These are phyloP conservation scores for Kwoniella pini DNA, from an alignment of 768 basidiomycete species.

Conservation along the genomic window DNA sequence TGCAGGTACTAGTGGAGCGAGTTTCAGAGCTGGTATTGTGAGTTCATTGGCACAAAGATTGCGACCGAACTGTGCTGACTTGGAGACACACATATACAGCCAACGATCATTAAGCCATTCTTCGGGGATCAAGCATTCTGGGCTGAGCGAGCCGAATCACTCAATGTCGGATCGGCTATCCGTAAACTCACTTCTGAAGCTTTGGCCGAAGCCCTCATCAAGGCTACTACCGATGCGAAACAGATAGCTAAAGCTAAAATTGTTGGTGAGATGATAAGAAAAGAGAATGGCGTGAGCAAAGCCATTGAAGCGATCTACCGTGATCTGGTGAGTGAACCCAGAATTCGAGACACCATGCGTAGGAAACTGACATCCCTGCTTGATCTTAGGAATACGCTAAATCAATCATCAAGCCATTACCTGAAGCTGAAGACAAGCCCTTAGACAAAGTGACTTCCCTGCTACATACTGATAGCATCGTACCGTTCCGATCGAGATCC, in stretches of 20 bases:
- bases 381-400: conserved; percentile 73
- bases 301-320: conserved; percentile 96
- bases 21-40: conserved; percentile 63
- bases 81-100: conserved; percentile 49
- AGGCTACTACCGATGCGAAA: conserved; percentile 82
- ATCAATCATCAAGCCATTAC: conserved; percentile 70
- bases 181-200: conserved; percentile 79
- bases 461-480: conserved; percentile 10
- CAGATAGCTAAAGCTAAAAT: conserved; percentile 82
- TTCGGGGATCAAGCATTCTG: conserved; percentile 98
- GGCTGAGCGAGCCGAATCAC: conserved; percentile 95
- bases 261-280: conserved; percentile 83
- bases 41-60: conserved; percentile 64
- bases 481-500: conserved; percentile 9
- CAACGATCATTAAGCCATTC: conserved; percentile 95
- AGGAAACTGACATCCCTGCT: not conserved
- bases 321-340: conserved; percentile 61
- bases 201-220: conserved; percentile 72
- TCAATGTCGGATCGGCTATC: conserved; percentile 85
- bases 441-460: conserved; percentile 27
- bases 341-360: not conserved
- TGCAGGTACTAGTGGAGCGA: conserved; percentile 93
- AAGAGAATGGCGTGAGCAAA: conserved; percentile 87
- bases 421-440: conserved; percentile 11
- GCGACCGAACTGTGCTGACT: not conserved